Conservation (phyloP, 169 alveolate species). For the Plasmodium vinckei region DNA sequence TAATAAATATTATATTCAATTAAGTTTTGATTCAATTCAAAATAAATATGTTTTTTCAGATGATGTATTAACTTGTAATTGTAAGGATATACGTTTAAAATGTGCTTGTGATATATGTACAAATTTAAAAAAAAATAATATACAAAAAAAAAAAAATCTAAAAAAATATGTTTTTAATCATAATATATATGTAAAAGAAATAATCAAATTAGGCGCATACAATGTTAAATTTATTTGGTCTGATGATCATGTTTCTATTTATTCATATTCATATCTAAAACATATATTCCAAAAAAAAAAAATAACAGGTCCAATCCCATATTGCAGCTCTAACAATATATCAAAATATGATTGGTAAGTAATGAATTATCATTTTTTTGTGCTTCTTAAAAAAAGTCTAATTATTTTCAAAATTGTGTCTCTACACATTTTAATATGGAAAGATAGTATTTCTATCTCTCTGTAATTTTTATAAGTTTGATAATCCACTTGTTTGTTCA, state of each 20-base stretch:
- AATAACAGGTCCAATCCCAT: background rate
- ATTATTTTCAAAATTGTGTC: too few relatives aligned
- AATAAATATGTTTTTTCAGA: conserved; percentile 74
- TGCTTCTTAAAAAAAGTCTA: too few relatives aligned
- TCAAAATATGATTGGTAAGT: conserved; percentile 47
- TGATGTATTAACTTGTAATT: conserved; percentile 70
- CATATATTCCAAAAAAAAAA: conserved; percentile 32
- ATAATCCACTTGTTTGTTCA: too few relatives aligned
- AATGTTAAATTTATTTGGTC: conserved; percentile 92
- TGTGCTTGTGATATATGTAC: conserved; percentile 46
- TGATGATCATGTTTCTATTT: conserved; percentile 88
- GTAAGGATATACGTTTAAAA: conserved; percentile 64
- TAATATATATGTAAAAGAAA: conserved; percentile 80
- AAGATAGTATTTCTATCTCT: too few relatives aligned
- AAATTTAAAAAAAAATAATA: conserved; percentile 8
- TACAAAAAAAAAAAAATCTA: conserved; percentile 71
- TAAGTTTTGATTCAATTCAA: conserved; percentile 73
- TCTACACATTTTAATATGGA: too few relatives aligned
- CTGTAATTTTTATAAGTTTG: too few relatives aligned
- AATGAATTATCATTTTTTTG: too few relatives aligned
- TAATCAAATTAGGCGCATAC: conserved; percentile 88
- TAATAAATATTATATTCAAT: conserved; percentile 40
- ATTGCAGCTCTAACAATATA: conserved; percentile 7
- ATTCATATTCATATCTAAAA: conserved; percentile 71
- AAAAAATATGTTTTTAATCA: background rate